These are phyloP conservation scores for Tothia fuscella DNA, from an alignment of 2,329 filamentous ascomycete genomes.

Conservation along the genomic window DNA sequence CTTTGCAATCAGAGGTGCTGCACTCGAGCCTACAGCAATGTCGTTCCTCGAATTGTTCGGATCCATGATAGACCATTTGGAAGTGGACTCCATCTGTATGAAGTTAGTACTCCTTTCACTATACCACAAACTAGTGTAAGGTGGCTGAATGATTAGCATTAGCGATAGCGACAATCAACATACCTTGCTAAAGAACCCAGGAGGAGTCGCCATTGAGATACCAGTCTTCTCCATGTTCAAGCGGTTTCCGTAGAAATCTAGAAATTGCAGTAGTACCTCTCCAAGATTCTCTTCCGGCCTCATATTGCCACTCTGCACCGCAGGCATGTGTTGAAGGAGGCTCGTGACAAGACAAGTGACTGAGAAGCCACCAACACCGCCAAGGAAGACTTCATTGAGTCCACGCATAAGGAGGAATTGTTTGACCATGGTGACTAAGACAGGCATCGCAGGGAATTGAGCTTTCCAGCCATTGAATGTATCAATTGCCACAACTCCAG, in stretches of 20 bases:
- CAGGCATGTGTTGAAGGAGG: constrained; percentile 70
- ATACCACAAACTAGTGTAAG: constrained; percentile 2
- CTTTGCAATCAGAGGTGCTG: constrained; percentile 54
- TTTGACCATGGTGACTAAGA: constrained; percentile 79
- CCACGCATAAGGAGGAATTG: constrained; percentile 83
- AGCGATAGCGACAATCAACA: constrained; percentile 18
- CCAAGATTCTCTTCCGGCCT: constrained; percentile 52
- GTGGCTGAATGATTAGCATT: constrained; percentile 7
- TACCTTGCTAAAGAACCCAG: constrained; percentile 68
- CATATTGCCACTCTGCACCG: constrained; percentile 50
- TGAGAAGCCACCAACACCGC: constrained; percentile 86
- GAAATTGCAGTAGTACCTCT: constrained; percentile 72
- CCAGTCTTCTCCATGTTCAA: constrained; percentile 61
- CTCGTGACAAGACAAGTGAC: constrained; percentile 89
- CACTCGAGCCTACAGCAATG: constrained; percentile 73
- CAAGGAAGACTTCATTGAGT: constrained; percentile 81
- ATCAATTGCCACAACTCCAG: constrained; percentile 64
- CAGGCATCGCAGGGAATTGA: constrained; percentile 72
- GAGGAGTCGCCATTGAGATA: constrained; percentile 64
- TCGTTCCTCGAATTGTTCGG: constrained; percentile 80
- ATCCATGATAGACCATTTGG: constrained; percentile 72
- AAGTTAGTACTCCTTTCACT: constrained; percentile 4
- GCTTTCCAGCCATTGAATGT: constrained; percentile 74
- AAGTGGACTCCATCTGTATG: constrained; percentile 31
- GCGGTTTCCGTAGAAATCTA: constrained; percentile 75